Conservation (phyloP, 371 early-diverging fungal genomes). For the Fennellomyces sp. region DNA sequence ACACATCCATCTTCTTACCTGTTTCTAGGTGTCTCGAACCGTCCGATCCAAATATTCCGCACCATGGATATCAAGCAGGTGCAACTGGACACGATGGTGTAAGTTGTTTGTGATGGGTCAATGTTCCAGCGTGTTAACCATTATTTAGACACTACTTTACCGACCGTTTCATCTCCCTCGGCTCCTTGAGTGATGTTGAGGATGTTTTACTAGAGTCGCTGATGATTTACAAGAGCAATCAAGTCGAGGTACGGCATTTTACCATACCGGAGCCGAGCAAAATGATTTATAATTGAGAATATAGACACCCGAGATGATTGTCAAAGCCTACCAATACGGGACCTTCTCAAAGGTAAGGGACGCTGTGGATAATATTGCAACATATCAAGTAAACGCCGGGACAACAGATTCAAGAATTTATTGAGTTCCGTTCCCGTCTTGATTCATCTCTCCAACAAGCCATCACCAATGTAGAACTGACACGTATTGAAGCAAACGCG, state of each 20-base stretch:
- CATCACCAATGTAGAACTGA: constrained; percentile 56
- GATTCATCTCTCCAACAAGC: constrained; percentile 74
- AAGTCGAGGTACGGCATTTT: constrained; percentile 62
- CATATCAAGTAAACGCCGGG: background rate
- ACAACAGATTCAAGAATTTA: constrained; percentile 78
- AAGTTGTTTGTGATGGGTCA: constrained; percentile 12
- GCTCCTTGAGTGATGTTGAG: constrained; percentile 55
- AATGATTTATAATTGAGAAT: background rate
- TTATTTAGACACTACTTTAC: constrained; percentile 61
- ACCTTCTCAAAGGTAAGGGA: constrained; percentile 88
- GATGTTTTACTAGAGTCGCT: constrained; percentile 56
- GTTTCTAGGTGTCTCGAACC: constrained; percentile 60
- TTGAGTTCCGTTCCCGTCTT: constrained; percentile 77
- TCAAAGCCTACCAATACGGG: constrained; percentile 81
- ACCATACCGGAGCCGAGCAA: background rate
- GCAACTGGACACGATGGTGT: constrained; percentile 86
- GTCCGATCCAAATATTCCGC: constrained; percentile 67
- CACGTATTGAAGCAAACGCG: constrained; percentile 59
- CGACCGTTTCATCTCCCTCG: constrained; percentile 66
- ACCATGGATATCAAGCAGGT: constrained; percentile 89
- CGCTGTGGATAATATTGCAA: no score
- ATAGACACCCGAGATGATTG: constrained; percentile 86
- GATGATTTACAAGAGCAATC: constrained; percentile 78
- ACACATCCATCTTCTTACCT: constrained; percentile 7
- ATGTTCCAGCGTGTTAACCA: background rate